These are phyloP conservation scores for Cercospora zeae-maydis DNA, from an alignment of 2,329 filamentous ascomycete genomes.

Conservation along the genomic window DNA sequence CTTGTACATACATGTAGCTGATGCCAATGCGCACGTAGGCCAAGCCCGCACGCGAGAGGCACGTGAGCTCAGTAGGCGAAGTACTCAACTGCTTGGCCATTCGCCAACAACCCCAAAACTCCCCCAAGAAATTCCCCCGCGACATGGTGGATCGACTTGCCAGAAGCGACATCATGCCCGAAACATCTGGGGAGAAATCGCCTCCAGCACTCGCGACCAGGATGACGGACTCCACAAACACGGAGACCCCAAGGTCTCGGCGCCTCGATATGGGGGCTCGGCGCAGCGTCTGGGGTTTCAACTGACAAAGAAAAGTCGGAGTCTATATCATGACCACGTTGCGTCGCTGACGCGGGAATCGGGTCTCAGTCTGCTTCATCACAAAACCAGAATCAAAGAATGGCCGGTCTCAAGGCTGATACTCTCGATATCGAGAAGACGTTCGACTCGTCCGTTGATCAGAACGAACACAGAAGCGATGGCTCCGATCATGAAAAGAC, in stretches of 20 bases:
- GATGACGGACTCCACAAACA: background rate
- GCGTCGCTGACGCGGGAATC: background rate
- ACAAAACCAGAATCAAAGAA: background rate
- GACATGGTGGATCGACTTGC: background rate
- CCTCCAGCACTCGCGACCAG: background rate
- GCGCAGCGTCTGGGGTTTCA: background rate
- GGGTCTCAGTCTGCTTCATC: background rate
- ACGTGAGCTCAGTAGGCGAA: background rate
- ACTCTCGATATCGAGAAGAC: background rate
- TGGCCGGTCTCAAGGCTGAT: background rate
- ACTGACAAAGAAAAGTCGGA: background rate
- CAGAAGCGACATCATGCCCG: background rate
- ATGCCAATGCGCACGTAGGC: background rate
- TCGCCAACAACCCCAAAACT: background rate
- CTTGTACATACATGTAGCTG: no score
- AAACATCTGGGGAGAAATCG: background rate
- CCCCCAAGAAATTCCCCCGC: background rate
- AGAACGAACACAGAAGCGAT: background rate
- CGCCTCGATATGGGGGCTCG: background rate
- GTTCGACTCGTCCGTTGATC: background rate
- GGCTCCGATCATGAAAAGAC: background rate
- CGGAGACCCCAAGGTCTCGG: background rate
- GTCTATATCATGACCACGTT: background rate
- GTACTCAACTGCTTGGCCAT: background rate
- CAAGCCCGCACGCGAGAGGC: background rate